Evolutionary conservation across 495 filamentous ascomycete genomes (phyloP).

Genomic region (Lepidopterella palustris): DNA sequence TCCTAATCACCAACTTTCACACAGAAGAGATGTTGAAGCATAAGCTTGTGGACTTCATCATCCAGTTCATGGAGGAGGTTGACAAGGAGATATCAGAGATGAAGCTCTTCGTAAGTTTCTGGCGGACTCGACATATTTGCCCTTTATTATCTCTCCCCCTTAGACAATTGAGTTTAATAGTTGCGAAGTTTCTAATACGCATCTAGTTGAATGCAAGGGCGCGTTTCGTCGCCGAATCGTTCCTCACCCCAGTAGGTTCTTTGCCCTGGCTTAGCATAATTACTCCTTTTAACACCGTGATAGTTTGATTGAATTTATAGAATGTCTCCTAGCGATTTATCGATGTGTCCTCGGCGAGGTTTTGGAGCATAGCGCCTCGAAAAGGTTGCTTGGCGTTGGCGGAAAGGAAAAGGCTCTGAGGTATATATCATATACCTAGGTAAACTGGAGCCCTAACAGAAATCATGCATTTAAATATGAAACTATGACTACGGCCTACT

Average conservation of each 20-base stretch:
- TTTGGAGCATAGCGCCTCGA: slow-evolving; percentile 1
- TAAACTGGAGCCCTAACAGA: not conserved
- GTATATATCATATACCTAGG: not conserved
- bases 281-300: not conserved
- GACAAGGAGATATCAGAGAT: slow-evolving; percentile 99
- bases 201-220: slow-evolving; percentile 87
- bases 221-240: slow-evolving; percentile 96
- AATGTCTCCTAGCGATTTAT: not conserved
- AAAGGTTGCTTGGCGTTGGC: slow-evolving; percentile 1
- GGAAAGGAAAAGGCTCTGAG: not conserved
- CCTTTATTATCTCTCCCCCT: not conserved
- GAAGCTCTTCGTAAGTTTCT: slow-evolving; percentile 87
- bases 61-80: slow-evolving; percentile 98
- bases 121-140: not conserved
- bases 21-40: slow-evolving; percentile 98
- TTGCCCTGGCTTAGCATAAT: not conserved
- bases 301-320: not conserved
- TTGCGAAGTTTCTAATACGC: not conserved
- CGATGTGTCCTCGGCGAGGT: not conserved
- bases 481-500: not conserved
- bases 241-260: slow-evolving; percentile 79
- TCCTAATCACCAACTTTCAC: slow-evolving; percentile 96
- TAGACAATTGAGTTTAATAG: not conserved
- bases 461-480: not conserved
- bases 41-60: slow-evolving; percentile 97